Conservation (phyloP, 2,329 filamentous ascomycete species). For the Cephalotrichum gorgonifer region DNA sequence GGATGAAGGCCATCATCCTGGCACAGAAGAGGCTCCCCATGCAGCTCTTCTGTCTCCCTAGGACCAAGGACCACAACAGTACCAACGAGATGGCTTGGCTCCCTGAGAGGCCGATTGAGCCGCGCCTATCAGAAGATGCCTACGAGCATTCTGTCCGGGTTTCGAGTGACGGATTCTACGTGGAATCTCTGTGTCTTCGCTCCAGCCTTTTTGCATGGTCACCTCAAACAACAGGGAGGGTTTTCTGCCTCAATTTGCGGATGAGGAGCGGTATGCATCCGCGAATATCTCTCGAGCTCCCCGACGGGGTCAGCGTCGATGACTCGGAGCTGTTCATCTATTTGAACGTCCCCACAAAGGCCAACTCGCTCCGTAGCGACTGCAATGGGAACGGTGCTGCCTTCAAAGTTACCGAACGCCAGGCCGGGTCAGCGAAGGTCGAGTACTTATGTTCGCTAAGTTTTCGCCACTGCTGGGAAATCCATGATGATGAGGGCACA, state of each 20-base stretch:
- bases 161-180: not conserved
- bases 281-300: not conserved
- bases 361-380: not conserved
- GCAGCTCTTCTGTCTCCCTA: not conserved
- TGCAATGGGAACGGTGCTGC: not conserved
- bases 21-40: not conserved
- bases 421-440: not conserved
- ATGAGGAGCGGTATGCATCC: not conserved
- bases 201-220: not conserved
- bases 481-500: not conserved
- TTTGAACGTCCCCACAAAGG: not conserved
- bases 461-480: not conserved
- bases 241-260: not conserved
- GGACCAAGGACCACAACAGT: not conserved
- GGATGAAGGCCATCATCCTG: not conserved
- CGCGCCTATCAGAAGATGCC: not conserved
- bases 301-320: not conserved
- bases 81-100: not conserved
- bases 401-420: not conserved
- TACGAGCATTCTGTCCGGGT: not conserved
- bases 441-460: not conserved
- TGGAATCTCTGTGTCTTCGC: not conserved
- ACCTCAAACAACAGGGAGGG: not conserved
- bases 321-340: not conserved
- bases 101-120: not conserved